Evolutionary conservation across 2,329 filamentous ascomycete species (phyloP), one percentile per base, ranked within the genome.

Genomic region (Colletotrichum gigasporum): DNA sequence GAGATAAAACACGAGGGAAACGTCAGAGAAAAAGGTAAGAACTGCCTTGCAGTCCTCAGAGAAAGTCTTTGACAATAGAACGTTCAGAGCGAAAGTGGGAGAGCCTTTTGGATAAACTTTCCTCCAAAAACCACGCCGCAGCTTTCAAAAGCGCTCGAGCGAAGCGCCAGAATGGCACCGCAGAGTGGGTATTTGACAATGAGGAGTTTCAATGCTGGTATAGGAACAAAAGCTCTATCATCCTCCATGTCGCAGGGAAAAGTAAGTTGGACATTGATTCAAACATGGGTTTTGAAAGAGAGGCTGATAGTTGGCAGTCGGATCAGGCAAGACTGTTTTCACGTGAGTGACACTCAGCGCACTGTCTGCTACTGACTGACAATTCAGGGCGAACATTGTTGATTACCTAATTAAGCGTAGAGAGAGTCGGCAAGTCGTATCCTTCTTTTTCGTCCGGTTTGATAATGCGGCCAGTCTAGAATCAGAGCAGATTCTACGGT

Each of bases 391-490:
- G 3, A 48, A 14, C 1, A 0, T 48, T 0, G 1, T 20, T 4
- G 26, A 28, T 10, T 2, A 48, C 14, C 10, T 48, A 2, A 42
- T 5, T 0, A 7, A 1, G 2, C 24, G 16, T 3, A 20, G 4
- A 0, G 4, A 0, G 0, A 14, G 0, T 26, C n/a, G n/a, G n/a
- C 39, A 42, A 22, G 11, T 18, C 0, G 0, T 48, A 12, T 18
- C 16, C 1, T 48, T 30, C 1, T 1, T 48, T 0, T 48, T 48
- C n/a, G 0, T 48, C 3, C 5, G 24, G 11, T 20, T 20, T 0
- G 44, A 48, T 5, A 26, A 48, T 1, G 9, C 5, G 2, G 0
- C n/a, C 0, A 48, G 44, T 10, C 44, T 3, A 2, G 0, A 0
- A 0, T 2, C 44, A 1, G 2, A 48, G 2, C 0, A 0, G 0